Conservation (phyloP, 257 asterid species). For the Misopates orontium region DNA sequence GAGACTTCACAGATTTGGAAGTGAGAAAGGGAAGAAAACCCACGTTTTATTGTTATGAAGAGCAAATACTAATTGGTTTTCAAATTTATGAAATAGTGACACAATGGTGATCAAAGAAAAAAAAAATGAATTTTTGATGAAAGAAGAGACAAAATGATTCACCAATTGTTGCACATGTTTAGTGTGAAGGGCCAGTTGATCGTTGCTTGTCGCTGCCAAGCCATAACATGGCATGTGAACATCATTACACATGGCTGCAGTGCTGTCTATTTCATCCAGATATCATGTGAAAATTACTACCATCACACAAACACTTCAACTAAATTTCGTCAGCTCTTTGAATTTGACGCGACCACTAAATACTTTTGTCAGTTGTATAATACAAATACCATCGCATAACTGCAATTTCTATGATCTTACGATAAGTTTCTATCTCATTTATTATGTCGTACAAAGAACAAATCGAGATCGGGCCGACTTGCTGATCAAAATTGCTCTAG, state of each 20-base stretch:
- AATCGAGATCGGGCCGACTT: no score
- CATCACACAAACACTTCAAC: neutral
- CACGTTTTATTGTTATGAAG: no score
- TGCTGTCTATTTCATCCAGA: slow-evolving; percentile 46
- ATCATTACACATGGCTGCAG: slow-evolving; percentile 48
- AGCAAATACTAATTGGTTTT: no score
- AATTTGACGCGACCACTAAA: neutral
- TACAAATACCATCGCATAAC: no score
- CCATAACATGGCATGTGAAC: slow-evolving; percentile 54
- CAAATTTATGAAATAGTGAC: no score
- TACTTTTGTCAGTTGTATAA: neutral
- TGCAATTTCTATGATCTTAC: no score
- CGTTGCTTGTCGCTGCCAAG: slow-evolving; percentile 36
- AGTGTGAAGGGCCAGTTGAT: neutral
- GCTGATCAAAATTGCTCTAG: no score
- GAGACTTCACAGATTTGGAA: no score
- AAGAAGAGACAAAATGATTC: slow-evolving; percentile 21
- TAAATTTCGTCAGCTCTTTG: neutral
- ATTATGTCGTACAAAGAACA: no score
- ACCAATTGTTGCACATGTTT: slow-evolving; percentile 32
- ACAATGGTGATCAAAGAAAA: neutral
- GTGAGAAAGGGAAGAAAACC: no score
- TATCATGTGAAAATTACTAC: slow-evolving; percentile 37
- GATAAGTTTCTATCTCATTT: no score
- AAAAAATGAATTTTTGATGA: neutral